phyloP scores from a whole-genome alignment of 345 rosid species.

The Murraya paniculata region DNA sequence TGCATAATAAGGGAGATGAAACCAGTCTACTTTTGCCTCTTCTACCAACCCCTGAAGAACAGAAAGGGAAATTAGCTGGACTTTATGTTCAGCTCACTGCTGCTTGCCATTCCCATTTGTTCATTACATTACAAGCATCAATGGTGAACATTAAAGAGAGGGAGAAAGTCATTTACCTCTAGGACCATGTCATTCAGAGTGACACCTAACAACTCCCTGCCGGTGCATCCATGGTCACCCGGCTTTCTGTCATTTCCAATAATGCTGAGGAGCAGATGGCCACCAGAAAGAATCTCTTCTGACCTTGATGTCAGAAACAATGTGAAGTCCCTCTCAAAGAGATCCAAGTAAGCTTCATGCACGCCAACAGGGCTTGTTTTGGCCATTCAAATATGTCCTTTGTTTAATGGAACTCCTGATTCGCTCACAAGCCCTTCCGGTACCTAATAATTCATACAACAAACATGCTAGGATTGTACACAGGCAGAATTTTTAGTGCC shows the following conservation, averaged over 20 bases:
- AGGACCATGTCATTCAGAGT: conserved; percentile 23
- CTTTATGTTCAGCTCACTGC: no score
- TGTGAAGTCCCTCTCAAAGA: conserved; percentile 20
- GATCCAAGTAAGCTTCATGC: conserved; percentile 17
- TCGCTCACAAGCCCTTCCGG: conserved; percentile 5
- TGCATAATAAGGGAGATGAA: conserved; percentile 18
- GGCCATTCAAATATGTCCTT: conserved; percentile 23
- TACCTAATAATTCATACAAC: conserved; percentile 4
- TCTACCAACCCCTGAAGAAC: conserved; percentile 18
- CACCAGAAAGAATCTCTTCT: conserved; percentile 23
- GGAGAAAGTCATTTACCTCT: conserved; percentile 14
- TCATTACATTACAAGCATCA: no score
- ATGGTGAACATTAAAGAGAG: neutral
- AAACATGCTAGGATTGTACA: neutral
- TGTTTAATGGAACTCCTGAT: conserved; percentile 21
- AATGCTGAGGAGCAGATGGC: conserved; percentile 21
- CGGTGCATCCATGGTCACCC: neutral
- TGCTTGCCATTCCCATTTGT: no score
- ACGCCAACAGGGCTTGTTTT: conserved; percentile 26
- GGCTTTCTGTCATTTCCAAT: conserved; percentile 9
- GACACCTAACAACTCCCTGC: conserved; percentile 19
- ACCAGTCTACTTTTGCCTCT: conserved; percentile 19
- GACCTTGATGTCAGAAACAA: conserved; percentile 18
- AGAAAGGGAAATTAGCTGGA: no score
- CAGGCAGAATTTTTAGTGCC: no score